Conservation (phyloP, 1,284 basidiomycete genomes). For the Taiwanofungus camphoratus region DNA sequence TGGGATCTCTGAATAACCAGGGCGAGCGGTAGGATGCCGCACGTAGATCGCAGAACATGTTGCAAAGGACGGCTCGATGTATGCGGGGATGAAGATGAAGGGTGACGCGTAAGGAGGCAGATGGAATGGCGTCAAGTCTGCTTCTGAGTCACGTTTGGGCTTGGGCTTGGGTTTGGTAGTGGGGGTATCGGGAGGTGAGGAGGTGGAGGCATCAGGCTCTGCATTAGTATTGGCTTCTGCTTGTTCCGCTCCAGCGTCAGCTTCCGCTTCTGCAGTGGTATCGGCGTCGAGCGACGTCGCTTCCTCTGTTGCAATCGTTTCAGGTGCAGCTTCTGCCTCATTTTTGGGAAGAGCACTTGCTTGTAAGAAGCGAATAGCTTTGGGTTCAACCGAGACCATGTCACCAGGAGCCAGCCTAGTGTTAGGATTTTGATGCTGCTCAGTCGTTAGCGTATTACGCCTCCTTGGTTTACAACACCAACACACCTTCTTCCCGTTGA, state of each 20-base stretch:
- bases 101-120: constrained; percentile 88
- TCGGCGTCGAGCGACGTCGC: constrained; percentile 7
- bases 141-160: too few relatives aligned
- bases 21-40: constrained; percentile 92
- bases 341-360: constrained; percentile 20
- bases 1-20: constrained; percentile 89
- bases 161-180: constrained; percentile 1
- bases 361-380: constrained; percentile 74
- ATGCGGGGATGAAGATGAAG: constrained; percentile 93
- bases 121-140: constrained; percentile 66
- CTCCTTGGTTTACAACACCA: too few relatives aligned
- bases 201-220: neutral
- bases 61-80: constrained; percentile 86
- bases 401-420: constrained; percentile 93
- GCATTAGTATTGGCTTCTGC: neutral
- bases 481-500: constrained; percentile 88
- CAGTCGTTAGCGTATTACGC: neutral
- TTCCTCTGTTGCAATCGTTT: constrained; percentile 7
- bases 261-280: constrained; percentile 6
- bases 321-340: constrained; percentile 15
- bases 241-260: neutral
- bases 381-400: constrained; percentile 85
- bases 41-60: constrained; percentile 94
- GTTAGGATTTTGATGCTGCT: constrained; percentile 79
- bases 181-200: constrained; percentile 1